Evolutionary conservation across 805 yeast species (phyloP), one percentile per base, ranked within the genome.

Genomic region (Yarrowia deformans): DNA sequence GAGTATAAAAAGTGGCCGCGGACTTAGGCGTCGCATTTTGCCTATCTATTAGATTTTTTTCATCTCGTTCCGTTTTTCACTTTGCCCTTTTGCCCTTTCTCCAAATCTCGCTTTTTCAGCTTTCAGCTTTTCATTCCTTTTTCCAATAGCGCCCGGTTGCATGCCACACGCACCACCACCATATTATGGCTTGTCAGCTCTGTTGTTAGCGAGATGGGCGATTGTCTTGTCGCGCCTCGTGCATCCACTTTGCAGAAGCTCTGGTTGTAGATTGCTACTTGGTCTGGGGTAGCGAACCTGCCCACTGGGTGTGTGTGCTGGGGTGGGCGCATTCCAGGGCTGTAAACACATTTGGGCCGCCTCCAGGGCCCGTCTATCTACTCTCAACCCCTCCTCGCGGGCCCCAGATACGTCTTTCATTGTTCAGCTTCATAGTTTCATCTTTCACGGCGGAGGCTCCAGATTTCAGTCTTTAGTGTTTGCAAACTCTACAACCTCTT

Each of bases 201-300:
- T 19, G 45, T 8, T 14, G 18, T 54, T 54, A 54, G 60, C 60
- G 60, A 54, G 60, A 54, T 39, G 60, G 7, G 34, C 10, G 29
- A 23, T 54, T 39, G 45, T 54, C 60, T 23, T 18, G 43, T 52
- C 23, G 58, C 58, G 58, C 58, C 58, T 35, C 45, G 34, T 54
- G 60, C 60, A n/a, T 54, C 34, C 4, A 12, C 43, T 54, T 54
- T 54, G 58, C 58, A 54, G 42, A 13, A 54, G 58, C 58, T 37
- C 43, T 35, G 43, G 37, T 43, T 19, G 34, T 54, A 35, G 58
- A 37, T 54, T 54, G 58, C 58, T 54, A 37, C 58, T 54, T 54
- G 1, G 32, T 54, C 43, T 54, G 60, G 60, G 60, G 60, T 54
- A 37, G 46, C n/a, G 3, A 9, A 7, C 19, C 3, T 19, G 45